Evolutionary conservation across 2,329 filamentous ascomycete species (phyloP), one percentile per base, ranked within the genome.

Genomic region (Alternaria metachromatica): DNA sequence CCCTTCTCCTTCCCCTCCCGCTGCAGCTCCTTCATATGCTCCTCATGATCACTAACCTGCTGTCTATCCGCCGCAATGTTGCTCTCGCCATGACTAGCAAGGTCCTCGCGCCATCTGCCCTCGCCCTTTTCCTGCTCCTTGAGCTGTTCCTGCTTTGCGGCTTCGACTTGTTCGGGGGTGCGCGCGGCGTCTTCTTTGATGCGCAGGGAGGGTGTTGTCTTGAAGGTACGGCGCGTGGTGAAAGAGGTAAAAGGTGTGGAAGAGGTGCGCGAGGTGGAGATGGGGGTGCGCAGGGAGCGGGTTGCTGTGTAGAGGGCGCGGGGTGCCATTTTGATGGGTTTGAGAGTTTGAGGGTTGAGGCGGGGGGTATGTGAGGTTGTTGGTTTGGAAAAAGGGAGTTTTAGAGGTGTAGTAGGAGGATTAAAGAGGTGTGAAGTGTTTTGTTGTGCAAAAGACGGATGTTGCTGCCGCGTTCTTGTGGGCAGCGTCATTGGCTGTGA

Each of bases 11-110:
- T 78, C 3, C 79, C 81, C 73, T 84, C 71, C 71, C 83, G 74
- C 70, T 84, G 83, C 66, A 84, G 61, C 18, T 83, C 76, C 68
- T 79, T 73, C 62, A 84, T 83, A 62, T 83, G 82, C 49, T 76
- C 64, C 12, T 76, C 77, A 58, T 83, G 81, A 61, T 83, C 78
- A 13, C 76, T 43, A n/a, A 84, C 80, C 33, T 82, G 63, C 63
- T 83, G 72, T 56, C 72, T 75, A 58, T 84, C 82, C 4, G 83
- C 83, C 18, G 79, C 78, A 37, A 84, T 76, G 57, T 77, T 72
- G 57, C 75, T 76, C 68, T 84, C 82, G 26, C 79, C 78, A 5
- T 71, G 63, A 56, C 79, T 81, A 5, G 80, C 80, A 12, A 84
- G 74, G 58, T 81, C 78, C 62, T 83, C 81, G 62, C 81, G 76